Base-by-base conservation (phyloP, 106 monocot species). In the Xerophyta viscosa region DNA sequence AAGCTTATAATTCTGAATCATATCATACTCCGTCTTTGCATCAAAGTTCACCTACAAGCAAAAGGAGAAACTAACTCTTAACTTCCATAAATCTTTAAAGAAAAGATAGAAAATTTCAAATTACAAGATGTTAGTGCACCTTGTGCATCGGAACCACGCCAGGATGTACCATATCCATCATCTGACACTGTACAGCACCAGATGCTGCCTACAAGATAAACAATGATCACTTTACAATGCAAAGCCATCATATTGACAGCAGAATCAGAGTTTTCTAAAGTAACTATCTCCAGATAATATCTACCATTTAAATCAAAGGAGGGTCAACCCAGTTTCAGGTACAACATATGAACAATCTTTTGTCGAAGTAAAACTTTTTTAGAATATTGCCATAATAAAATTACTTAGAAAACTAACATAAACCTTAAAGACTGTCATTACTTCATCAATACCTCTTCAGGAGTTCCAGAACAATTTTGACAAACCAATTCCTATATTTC, bases 91-190 rank as follows among this genome's bases (percentile, higher is more conserved):
- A 50, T 17, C 5, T 33, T 14, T 19, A 39, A n/a, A 52, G 36
- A 24, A 46, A 51, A 28, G 46, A 62, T 1, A 24, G 22, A 30
- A n/a, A n/a, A n/a, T n/a, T n/a, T n/a, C n/a, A n/a, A n/a, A n/a
- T n/a, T n/a, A n/a, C n/a, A n/a, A n/a, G n/a, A n/a, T n/a, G n/a
- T n/a, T n/a, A n/a, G n/a, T 7, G 12, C 59, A 82, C 91, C 86
- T 86, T 91, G 72, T 91, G 91, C 81, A 91, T 91, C 10, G 91
- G 78, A 41, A 91, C 91, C 41, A 86, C 46, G 48, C 75, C 82
- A 19, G 81, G 91, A 62, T 81, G 86, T 51, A 79, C 59, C 78
- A 91, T 86, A 60, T 91, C 91, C 86, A 91, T 72, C 82, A 91
- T 72, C 58, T 86, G 91, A 63, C 91, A 91, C 28, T 91, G 91